Percentiles rank a stretch among this genome's conserved stretches.
Evolutionary conservation across 1,139 yeast species (phyloP).

Genomic region (Geotrichum cucujoidarum): DNA sequence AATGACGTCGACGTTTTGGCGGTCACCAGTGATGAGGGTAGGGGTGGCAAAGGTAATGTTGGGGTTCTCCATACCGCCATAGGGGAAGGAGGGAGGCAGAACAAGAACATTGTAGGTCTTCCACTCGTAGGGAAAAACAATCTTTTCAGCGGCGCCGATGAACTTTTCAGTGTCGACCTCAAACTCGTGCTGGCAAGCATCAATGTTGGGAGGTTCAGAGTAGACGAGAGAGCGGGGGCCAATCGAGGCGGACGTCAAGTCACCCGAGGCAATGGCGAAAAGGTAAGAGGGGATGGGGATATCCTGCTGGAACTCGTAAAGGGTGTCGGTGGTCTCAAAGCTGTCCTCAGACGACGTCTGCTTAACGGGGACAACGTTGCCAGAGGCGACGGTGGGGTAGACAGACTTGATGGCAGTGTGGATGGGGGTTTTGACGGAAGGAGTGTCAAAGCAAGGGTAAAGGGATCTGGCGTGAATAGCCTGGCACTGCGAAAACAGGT

Average conservation of each 20-base stretch:
- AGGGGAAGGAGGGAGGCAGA: constrained; percentile 80
- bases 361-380: constrained; percentile 40
- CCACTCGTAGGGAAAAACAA: constrained; percentile 86
- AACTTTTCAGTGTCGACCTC: constrained; percentile 73
- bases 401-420: constrained; percentile 58
- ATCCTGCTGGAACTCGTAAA: constrained; percentile 58
- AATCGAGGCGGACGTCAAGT: constrained; percentile 58
- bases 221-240: constrained; percentile 87
- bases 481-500: constrained; percentile 85
- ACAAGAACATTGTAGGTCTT: constrained; percentile 73
- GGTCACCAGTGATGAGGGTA: constrained; percentile 78
- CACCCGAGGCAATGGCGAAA: constrained; percentile 83
- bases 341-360: constrained; percentile 15
- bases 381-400: constrained; percentile 67
- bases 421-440: constrained; percentile 69
- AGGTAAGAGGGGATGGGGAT: constrained; percentile 84
- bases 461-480: constrained; percentile 87
- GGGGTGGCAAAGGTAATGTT: constrained; percentile 90
- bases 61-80: constrained; percentile 96
- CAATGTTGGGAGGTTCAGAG: constrained; percentile 66
- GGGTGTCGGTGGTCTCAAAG: constrained; percentile 22
- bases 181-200: constrained; percentile 73
- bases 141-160: constrained; percentile 69
- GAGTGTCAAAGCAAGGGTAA: constrained; percentile 90
- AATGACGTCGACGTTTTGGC: constrained; percentile 80